A percentile compares a stretch with the other conserved stretches of the same genome.
These are phyloP conservation scores for Mollisiaceae sp. DNA, from an alignment of 2,329 filamentous ascomycete genomes.

Conservation along the genomic window DNA sequence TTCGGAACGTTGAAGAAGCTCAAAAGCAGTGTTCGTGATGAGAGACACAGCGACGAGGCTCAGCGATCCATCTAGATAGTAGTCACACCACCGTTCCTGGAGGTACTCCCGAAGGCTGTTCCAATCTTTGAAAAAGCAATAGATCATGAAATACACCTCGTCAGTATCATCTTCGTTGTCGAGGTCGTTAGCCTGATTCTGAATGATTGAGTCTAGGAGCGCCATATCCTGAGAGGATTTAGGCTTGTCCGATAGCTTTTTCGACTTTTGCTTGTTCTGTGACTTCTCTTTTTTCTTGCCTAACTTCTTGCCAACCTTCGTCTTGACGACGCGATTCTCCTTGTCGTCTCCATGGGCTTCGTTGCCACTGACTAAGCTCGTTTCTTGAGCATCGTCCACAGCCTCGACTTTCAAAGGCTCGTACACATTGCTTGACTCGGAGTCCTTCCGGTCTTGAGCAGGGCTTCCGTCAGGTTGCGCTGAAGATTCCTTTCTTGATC, in stretches of 20 bases:
- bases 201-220: not conserved
- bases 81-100: slow-evolving; percentile 43
- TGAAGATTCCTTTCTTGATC: not conserved
- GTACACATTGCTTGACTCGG: slow-evolving; percentile 12
- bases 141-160: slow-evolving; percentile 44
- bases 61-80: slow-evolving; percentile 36
- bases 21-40: slow-evolving; percentile 43
- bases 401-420: slow-evolving; percentile 13
- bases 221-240: not conserved
- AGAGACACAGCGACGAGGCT: slow-evolving; percentile 38
- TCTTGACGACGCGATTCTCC: slow-evolving; percentile 9
- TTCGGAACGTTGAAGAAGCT: slow-evolving; percentile 42
- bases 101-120: slow-evolving; percentile 42
- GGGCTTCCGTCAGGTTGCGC: slow-evolving; percentile 6
- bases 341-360: slow-evolving; percentile 12
- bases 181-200: not conserved
- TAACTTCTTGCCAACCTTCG: slow-evolving; percentile 10
- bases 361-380: not conserved
- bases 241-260: not conserved
- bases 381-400: not conserved
- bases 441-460: not conserved
- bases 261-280: slow-evolving; percentile 15
- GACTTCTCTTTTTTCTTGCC: slow-evolving; percentile 24
- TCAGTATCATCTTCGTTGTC: slow-evolving; percentile 28
- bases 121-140: slow-evolving; percentile 46